Evolutionary conservation across 306 rosid species (phyloP).

Genomic region (Quercus gilva): DNA sequence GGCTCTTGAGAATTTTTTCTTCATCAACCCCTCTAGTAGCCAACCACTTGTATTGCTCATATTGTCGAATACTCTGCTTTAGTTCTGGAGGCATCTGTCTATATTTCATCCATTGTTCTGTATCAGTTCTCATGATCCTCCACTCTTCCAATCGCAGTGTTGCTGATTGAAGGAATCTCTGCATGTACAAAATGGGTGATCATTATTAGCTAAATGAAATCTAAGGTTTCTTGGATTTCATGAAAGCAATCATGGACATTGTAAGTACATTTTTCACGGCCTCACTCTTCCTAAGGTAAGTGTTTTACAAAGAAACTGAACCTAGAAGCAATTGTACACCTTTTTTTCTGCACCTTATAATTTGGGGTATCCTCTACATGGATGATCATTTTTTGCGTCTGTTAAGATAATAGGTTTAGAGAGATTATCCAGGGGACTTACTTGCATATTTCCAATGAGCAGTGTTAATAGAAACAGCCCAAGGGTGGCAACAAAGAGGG

Average conservation of each 20-base stretch:
- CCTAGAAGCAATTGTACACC: too few species aligned
- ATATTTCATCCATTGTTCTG: constrained; percentile 96
- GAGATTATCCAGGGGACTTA: constrained; percentile 20
- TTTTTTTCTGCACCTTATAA: too few species aligned
- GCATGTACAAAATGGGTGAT: neutral
- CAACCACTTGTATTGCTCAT: constrained; percentile 90
- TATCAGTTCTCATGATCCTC: constrained; percentile 86
- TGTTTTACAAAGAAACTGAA: too few species aligned
- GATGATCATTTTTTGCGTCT: too few species aligned
- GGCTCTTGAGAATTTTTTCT: constrained; percentile 70
- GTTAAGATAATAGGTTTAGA: too few species aligned
- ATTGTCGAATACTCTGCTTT: constrained; percentile 62
- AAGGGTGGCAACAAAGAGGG: constrained; percentile 73
- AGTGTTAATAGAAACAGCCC: constrained; percentile 88
- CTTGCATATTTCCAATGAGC: constrained; percentile 97
- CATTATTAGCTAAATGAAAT: neutral
- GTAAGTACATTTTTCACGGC: too few species aligned
- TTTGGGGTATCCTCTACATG: too few species aligned
- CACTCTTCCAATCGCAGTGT: constrained; percentile 88
- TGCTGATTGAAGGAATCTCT: constrained; percentile 89
- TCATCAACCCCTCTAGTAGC: constrained; percentile 93
- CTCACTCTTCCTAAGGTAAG: too few species aligned
- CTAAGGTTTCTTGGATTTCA: too few species aligned
- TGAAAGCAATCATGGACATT: too few species aligned
- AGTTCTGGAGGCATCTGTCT: constrained; percentile 79